Evolutionary conservation across 2,329 filamentous ascomycete genomes (phyloP), one percentile per base, ranked within the genome.

Genomic region (Calonectria hawksworthii): DNA sequence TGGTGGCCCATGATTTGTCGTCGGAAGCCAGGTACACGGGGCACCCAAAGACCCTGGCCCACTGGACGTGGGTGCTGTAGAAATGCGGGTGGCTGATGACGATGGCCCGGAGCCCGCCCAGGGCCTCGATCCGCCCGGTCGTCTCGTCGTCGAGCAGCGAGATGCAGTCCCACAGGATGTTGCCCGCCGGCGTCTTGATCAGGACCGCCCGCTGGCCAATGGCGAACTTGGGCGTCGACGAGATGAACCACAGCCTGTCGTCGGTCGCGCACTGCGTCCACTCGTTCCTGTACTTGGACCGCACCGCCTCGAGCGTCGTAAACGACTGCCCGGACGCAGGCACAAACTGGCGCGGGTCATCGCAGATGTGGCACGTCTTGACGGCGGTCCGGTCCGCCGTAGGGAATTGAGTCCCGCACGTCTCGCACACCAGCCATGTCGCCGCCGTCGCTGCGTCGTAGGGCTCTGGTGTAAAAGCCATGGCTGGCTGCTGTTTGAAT

Each of bases 81-180:
- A 94, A 98, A 83, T 98, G 95, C 68, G 95, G 95, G 84, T 98
- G 94, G 14, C 90, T 93, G 76, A 96, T 95, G 78, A 92, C 92
- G 59, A 97, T 96, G 0, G 93, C 94, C 41, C 87, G 86, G 16
- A 98, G 81, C 0, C 94, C 94, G 54, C 94, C 94, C 9, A 92
- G 86, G 0, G 81, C 82, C 8, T 89, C 87, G 79, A 96, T 91
- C 71, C 84, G 83, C 0, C 85, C 81, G 0, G 94, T 84, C 0
- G 94, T 96, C 4, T 88, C 88, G 1, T 89, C 84, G 82, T 96
- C 93, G 4, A 97, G 86, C 76, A 92, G 91, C 0, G 94, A 90
- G 72, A 97, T 87, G 75, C 93, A 92, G 84, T 97, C 95, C 95
- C 95, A 98, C 2, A 97, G 89, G 1, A 97, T 84, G 82, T 96